Conservation (phyloP, 2,329 filamentous ascomycete genomes). For the Phialophora chinensis region DNA sequence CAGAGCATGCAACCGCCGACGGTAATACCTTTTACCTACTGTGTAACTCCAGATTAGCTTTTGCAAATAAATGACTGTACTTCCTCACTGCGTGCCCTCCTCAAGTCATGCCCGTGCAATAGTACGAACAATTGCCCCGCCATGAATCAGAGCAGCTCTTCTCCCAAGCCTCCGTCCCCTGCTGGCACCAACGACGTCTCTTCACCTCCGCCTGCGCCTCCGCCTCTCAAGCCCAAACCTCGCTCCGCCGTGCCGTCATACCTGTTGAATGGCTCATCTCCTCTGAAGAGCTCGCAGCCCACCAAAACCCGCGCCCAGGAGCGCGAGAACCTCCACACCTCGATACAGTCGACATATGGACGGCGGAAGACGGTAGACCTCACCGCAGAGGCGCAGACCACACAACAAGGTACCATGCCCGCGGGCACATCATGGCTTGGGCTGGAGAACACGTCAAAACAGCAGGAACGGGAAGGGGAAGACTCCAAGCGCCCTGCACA, state of each 20-base stretch:
- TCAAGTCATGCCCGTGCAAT: conserved; percentile 13
- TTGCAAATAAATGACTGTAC: neutral
- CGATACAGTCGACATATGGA: conserved; percentile 64
- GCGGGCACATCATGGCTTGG: conserved; percentile 31
- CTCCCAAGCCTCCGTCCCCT: conserved; percentile 24
- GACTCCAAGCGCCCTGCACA: conserved; percentile 25
- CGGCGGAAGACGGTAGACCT: conserved; percentile 55
- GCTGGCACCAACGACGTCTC: conserved; percentile 8
- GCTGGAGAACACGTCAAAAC: conserved; percentile 32
- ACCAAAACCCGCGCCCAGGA: conserved; percentile 58
- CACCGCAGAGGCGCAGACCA: conserved; percentile 39
- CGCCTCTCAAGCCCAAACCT: conserved; percentile 48
- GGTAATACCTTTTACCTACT: neutral
- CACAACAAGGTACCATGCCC: conserved; percentile 23
- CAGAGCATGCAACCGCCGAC: neutral
- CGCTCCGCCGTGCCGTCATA: conserved; percentile 62
- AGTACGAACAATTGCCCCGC: conserved; percentile 7
- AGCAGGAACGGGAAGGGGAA: conserved; percentile 10
- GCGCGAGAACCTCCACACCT: conserved; percentile 62
- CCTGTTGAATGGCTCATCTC: conserved; percentile 61
- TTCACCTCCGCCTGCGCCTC: conserved; percentile 8
- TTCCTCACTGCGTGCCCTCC: neutral
- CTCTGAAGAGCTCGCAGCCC: conserved; percentile 50
- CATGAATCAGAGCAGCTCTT: conserved; percentile 34
- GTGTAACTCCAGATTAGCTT: neutral